Percentiles rank a stretch among this genome's conserved stretches.
Conservation (phyloP, 208 protist species). For the Angomonas ambiguus region DNA sequence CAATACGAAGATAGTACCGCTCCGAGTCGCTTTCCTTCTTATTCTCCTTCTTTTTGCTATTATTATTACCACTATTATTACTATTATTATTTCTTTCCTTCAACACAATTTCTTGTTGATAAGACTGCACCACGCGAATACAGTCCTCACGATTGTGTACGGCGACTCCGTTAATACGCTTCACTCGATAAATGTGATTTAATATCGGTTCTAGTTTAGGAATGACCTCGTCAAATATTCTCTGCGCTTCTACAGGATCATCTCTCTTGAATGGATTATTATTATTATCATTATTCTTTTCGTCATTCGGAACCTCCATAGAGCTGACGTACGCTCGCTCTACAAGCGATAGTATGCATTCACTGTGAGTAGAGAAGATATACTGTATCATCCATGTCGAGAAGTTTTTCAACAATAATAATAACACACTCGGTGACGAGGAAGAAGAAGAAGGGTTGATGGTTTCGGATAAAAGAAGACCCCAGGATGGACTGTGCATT, state of each 20-base stretch:
- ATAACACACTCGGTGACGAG: too few relatives aligned
- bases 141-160: slow-evolving; percentile 25
- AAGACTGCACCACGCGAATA: slow-evolving; percentile 20
- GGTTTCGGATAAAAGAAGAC: neutral
- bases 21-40: too few relatives aligned
- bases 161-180: slow-evolving; percentile 22
- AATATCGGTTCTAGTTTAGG: slow-evolving; percentile 18
- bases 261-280: slow-evolving; percentile 1
- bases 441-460: too few relatives aligned
- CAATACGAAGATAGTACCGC: neutral
- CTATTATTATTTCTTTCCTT: neutral
- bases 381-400: neutral
- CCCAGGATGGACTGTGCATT: neutral
- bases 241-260: neutral
- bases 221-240: slow-evolving; percentile 16
- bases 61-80: too few relatives aligned
- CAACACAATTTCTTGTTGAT: slow-evolving; percentile 17
- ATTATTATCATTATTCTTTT: neutral
- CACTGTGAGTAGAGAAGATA: neutral
- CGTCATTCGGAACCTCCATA: neutral
- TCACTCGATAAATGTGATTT: slow-evolving; percentile 31
- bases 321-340: neutral
- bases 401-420: neutral
- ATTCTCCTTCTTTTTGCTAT: too few relatives aligned
- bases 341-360: neutral